Base-by-base conservation (phyloP, 2,329 filamentous ascomycete species). In the Talaromyces sp. region DNA sequence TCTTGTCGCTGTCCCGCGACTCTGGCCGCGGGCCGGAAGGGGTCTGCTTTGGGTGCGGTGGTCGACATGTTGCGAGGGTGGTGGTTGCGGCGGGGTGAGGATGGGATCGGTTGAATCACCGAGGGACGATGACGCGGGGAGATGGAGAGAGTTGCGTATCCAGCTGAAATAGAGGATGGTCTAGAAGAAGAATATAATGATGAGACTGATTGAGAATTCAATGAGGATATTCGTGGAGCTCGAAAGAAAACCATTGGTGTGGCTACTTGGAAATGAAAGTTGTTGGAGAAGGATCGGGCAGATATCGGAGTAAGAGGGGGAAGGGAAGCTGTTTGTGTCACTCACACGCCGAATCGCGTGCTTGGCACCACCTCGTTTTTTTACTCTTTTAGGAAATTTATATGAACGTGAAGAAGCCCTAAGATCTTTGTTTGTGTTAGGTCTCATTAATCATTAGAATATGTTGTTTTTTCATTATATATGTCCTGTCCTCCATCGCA, bases 1-100 rank as follows among this genome's bases (percentile, higher is more conserved):
- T 84, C 82, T 70, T 82, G 81, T 66, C 79, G 78, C 69, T 83
- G 81, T 38, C 80, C 80, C 40, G 81, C 81, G 53, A 84, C 81
- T 70, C 82, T 76, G 67, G 74, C 74, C 31, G 82, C 82, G 43
- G 82, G 82, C 29, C 75, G 74, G 69, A 82, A 84, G 22, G 77
- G 78, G 65, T 80, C 78, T 34, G 73, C 68, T 69, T 74, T 74
- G 63, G 73, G 66, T 68, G 75, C 67, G 60, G 76, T 78, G 60
- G 75, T 73, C 60, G 78, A 78, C 78, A 80, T 80, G 67, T 73
- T 66, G 75, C 77, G 75, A 65, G 68, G 60, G 58, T 56, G 43
- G 58, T 38, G 61, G 56, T 43, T 27, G 56, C 36, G 45, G 65
- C 61, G 65, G 58, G 62, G 67, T 53, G 65, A 61, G 25, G 34